These are phyloP conservation scores for Simplicillium sp. DNA, from an alignment of 2,329 filamentous ascomycete species.

Conservation along the genomic window DNA sequence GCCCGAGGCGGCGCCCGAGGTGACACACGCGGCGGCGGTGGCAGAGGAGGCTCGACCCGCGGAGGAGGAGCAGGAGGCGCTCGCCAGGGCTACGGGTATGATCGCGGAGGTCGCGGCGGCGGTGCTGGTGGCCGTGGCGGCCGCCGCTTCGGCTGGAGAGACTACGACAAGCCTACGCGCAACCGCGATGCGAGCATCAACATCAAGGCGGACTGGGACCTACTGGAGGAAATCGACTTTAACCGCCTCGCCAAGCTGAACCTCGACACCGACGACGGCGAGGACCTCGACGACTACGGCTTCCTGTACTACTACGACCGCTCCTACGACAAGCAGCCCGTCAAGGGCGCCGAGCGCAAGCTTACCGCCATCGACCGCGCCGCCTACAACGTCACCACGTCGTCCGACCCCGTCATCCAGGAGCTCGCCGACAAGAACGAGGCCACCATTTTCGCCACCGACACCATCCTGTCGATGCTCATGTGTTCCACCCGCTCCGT, in stretches of 20 bases:
- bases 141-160: slow-evolving; percentile 94
- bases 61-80: slow-evolving; percentile 53
- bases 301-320: slow-evolving; percentile 99
- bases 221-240: slow-evolving; percentile 98
- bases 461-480: slow-evolving; percentile 96
- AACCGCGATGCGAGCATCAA: slow-evolving; percentile 95
- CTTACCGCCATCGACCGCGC: slow-evolving; percentile 85
- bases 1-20: slow-evolving; percentile 56
- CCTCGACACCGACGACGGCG: slow-evolving; percentile 86
- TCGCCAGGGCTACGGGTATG: slow-evolving; percentile 45
- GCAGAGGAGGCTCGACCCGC: slow-evolving; percentile 54
- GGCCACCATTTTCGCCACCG: slow-evolving; percentile 92
- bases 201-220: slow-evolving; percentile 89
- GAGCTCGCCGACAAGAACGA: slow-evolving; percentile 93
- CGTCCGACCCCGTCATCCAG: slow-evolving; percentile 91
- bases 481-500: slow-evolving; percentile 97
- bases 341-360: slow-evolving; percentile 81
- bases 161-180: slow-evolving; percentile 94
- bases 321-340: slow-evolving; percentile 84
- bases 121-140: slow-evolving; percentile 60
- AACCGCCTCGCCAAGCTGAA: slow-evolving; percentile 92
- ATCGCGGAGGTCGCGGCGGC: slow-evolving; percentile 61
- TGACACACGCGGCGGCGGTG: slow-evolving; percentile 55
- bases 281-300: slow-evolving; percentile 90
- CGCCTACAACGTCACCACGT: slow-evolving; percentile 96